These are phyloP conservation scores for Candida berthetii DNA, from an alignment of 805 yeast genomes.

Conservation along the genomic window DNA sequence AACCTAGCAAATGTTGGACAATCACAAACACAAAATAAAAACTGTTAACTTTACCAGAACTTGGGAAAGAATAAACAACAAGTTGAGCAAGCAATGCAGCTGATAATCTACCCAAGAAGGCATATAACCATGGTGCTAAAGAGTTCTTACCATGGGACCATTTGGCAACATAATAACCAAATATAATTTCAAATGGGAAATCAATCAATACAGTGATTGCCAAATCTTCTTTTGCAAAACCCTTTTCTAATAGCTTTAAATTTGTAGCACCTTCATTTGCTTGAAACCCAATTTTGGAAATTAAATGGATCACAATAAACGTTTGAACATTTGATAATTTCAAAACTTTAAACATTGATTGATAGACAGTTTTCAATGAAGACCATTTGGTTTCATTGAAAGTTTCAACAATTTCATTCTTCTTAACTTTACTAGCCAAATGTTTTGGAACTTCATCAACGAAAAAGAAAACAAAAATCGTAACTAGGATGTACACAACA, in stretches of 20 bases:
- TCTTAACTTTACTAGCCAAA: conserved; percentile 20
- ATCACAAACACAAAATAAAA: conserved; percentile 67
- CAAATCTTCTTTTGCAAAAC: conserved; percentile 87
- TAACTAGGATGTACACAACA: conserved; percentile 57
- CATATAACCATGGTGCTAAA: conserved; percentile 84
- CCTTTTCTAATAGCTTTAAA: conserved; percentile 82
- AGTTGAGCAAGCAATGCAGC: conserved; percentile 76
- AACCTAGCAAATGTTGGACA: conserved; percentile 75
- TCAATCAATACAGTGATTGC: conserved; percentile 90
- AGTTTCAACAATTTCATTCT: conserved; percentile 22
- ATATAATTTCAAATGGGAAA: conserved; percentile 91
- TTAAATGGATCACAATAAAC: conserved; percentile 65
- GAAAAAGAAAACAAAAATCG: conserved; percentile 49
- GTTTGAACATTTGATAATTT: conserved; percentile 66
- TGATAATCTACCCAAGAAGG: conserved; percentile 71
- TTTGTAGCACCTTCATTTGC: conserved; percentile 96
- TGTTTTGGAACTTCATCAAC: conserved; percentile 71
- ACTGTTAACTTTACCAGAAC: conserved; percentile 35
- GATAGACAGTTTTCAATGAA: conserved; percentile 47
- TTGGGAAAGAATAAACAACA: conserved; percentile 69
- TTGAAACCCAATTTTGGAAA: conserved; percentile 89
- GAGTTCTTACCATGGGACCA: conserved; percentile 83
- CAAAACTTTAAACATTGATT: conserved; percentile 62
- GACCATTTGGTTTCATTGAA: conserved; percentile 12
- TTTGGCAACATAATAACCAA: conserved; percentile 93